Evolutionary conservation across 1,284 basidiomycete species (phyloP), one percentile per base, ranked within the genome.

Genomic region (Rhodotorula mucilaginosa): DNA sequence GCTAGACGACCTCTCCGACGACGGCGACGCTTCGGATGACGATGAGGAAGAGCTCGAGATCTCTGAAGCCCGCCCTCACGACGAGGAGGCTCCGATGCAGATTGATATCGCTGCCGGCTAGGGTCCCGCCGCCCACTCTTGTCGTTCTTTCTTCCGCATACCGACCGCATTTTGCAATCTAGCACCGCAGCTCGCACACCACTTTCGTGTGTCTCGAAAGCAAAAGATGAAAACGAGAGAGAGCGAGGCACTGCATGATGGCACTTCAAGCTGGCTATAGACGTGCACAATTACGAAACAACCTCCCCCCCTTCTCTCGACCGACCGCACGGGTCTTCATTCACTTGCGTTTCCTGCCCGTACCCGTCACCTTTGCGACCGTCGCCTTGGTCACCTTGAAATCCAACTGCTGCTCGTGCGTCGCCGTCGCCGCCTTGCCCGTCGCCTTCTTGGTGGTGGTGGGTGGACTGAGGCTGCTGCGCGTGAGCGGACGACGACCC

Each of bases 331-430:
- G 4, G 2, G 56, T n/a, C 10, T 21, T 56, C 26, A 26, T 56
- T 56, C 29, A n/a, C 54, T 26, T 56, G 26, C 54, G 54, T 29
- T 29, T 56, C 66, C n/a, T 31, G 19, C 23, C 56, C 10, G 63
- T 61, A 5, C 68, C 68, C 58, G 68, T 69, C 23, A 61, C 68
- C 19, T 19, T 7, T 23, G 51, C 68, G 2, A 65, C 58, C 21
- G 44, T 46, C 46, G 13, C 23, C 68, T 69, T 69, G 23, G 68
- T 69, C 6, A 65, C 68, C 21, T 7, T 16, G 44, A 65, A 69
- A 8, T 21, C 19, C 13, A 69, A n/a, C 51, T 52, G 39, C 39
- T 44, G 39, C 39, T 44, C 39, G 39, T 44, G 54, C 61, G 39
- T n/a, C 48, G n/a, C 47, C 64, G 15, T 23, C 8, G n/a, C 18